Base-by-base conservation (phyloP, 2,329 filamentous ascomycete species). In the Scedosporium aurantiacum region DNA sequence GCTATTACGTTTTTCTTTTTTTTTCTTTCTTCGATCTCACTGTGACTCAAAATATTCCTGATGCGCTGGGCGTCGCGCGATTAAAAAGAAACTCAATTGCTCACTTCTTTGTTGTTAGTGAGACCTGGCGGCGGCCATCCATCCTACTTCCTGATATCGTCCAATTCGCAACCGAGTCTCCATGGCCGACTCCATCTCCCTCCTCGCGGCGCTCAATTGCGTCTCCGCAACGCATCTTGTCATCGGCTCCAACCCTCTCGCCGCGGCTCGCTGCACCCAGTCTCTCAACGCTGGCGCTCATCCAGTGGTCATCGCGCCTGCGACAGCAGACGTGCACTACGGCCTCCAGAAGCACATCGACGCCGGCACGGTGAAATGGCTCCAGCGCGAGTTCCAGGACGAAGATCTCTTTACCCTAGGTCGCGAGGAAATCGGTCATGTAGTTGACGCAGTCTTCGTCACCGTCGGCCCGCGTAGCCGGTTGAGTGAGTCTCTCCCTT, bases 381-480 rank as follows among this genome's bases (percentile, higher is more conserved):
- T 86, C 32, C 78, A 81, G 66, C 82, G 84, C 63, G 70, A 76
- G 0, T 96, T 97, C 67, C 72, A 82, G 58, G 87, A 93, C 43
- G 74, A 76, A 0, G 88, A 97, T 70, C 73, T 97, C 60, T 85
- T 85, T 47, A 84, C 79, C 1, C 76, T 96, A 2, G 94, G 94
- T n/a, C 82, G 94, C 59, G 80, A 84, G 47, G 90, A 95, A 62
- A 86, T 96, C 8, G 86, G 83, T 64, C 70, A 76, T 60, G 84
- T 95, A 4, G 93, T 96, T 16, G 94, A 99, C 72, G 89, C 89
- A 61, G 94, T 99, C 45, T 97, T 97, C 73, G 86, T 97, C 43
- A 96, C 91, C 1, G 71, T 75, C 66, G 67, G 70, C 72, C 78
- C 86, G 69, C 68, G 76, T 65, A 74, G 79, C 62, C 67, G 72